Base-by-base conservation (phyloP, 495 filamentous ascomycete species). In the Neurospora intermedia region DNA sequence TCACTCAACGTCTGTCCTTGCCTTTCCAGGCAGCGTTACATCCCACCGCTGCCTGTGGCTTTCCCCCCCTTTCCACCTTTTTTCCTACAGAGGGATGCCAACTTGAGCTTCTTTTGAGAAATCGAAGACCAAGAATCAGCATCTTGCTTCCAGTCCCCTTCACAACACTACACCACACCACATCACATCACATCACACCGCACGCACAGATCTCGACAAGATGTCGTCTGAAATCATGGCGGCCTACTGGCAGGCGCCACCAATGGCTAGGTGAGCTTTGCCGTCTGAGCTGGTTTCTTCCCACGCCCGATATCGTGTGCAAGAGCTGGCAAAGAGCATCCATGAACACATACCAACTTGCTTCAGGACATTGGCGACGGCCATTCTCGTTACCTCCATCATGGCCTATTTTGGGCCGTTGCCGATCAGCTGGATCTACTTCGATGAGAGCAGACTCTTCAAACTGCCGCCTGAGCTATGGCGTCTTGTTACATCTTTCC, bases 211-310 rank as follows among this genome's bases (percentile, higher is more conserved):
- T 35, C 71, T 27, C 48, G 13, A 27, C 48, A 78, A 42, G 42
- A 77, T 77, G 78, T 73, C 72, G 69, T 74, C 78, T 39, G 79
- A 82, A 20, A 74, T 81, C 39, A 84, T 91, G 87, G 90, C 93
- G 80, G 84, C 84, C 71, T 93, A 91, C 78, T 92, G 90, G 91
- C 81, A 84, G 70, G 85, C 89, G 74, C 92, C 91, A 80, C 90
- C 91, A 69, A 86, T 94, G 72, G 82, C 90, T 59, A 88, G 91
- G 91, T 93, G 87, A 76, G 81, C 77, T 70, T 71, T 42, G 23
- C 35, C 72, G 35, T 41, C 59, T 23, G 11, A 42, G 59, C 38
- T 7, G 48, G 39, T 69, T 16, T 66, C 39, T 20, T n/a, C n/a
- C 38, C 41, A n/a, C n/a, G 41, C 23, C 40, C 16, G 45, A 23